Conservation (phyloP, 345 rosid species). For the Mangifera indica region DNA sequence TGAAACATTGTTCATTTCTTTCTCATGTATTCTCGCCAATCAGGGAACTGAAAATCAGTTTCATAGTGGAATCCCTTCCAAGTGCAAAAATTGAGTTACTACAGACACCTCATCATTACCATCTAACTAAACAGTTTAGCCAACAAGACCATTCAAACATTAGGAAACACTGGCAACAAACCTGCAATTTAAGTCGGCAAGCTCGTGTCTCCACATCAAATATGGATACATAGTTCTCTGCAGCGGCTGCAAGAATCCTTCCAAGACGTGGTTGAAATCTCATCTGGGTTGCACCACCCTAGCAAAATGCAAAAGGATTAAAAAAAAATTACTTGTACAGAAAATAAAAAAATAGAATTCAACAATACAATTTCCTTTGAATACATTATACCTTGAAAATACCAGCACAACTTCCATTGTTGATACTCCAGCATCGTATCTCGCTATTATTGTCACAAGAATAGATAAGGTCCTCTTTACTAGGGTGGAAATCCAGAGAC, state of each 20-base stretch:
- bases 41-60: background rate
- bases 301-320: conserved; percentile 2
- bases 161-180: conserved; percentile 17
- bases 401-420: conserved; percentile 58
- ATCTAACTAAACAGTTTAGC: background rate
- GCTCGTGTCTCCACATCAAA: conserved; percentile 60
- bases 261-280: conserved; percentile 65
- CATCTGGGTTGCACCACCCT: conserved; percentile 58
- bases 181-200: conserved; percentile 57
- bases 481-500: conserved; percentile 75
- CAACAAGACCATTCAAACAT: background rate
- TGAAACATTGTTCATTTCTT: background rate
- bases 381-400: conserved; percentile 45
- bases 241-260: conserved; percentile 60
- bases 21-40: background rate
- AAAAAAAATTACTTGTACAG: background rate
- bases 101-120: background rate
- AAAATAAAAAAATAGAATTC: background rate
- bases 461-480: conserved; percentile 60
- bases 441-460: conserved; percentile 62
- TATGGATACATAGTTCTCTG: conserved; percentile 49
- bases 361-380: background rate
- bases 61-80: background rate
- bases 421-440: conserved; percentile 74
- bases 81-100: background rate